phyloP scores from a whole-genome alignment of 1,284 basidiomycete genomes.

The Ustilago shanxiensis region DNA sequence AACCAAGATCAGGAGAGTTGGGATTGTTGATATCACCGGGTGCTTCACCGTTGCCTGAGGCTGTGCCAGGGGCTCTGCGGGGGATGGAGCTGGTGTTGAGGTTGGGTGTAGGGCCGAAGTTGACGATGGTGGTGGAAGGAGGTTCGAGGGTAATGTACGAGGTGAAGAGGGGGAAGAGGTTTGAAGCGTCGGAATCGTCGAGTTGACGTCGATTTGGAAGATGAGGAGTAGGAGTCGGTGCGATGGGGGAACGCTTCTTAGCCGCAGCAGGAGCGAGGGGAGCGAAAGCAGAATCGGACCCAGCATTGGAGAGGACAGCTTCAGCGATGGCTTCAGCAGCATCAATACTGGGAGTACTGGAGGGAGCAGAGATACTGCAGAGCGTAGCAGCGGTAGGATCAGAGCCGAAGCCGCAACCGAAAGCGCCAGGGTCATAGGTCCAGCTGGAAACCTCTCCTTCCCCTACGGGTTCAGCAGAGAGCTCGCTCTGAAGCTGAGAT shows the following conservation, averaged over 20 bases:
- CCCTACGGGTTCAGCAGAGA: neutral
- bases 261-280: conserved; percentile 6
- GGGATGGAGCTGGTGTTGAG: conserved; percentile 30
- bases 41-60: conserved; percentile 48
- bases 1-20: conserved; percentile 52
- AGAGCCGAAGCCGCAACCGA: conserved; percentile 28
- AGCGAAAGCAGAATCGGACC: conserved; percentile 5
- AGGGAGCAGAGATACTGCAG: conserved; percentile 28
- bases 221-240: conserved; percentile 19
- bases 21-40: conserved; percentile 54
- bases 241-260: conserved; percentile 2
- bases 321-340: neutral
- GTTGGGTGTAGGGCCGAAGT: conserved; percentile 47
- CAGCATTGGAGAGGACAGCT: neutral
- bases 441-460: conserved; percentile 23
- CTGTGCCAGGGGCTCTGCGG: conserved; percentile 13
- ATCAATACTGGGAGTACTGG: conserved; percentile 5
- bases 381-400: conserved; percentile 26
- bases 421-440: conserved; percentile 45
- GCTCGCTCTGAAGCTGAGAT: conserved; percentile 17
- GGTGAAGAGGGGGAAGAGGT: conserved; percentile 49
- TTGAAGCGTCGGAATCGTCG: neutral
- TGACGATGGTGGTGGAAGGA: conserved; percentile 29
- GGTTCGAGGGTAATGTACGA: conserved; percentile 31
- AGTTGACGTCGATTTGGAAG: conserved; percentile 19